Conservation (phyloP, 257 asterid genomes). For the Solanum medicagineum region DNA sequence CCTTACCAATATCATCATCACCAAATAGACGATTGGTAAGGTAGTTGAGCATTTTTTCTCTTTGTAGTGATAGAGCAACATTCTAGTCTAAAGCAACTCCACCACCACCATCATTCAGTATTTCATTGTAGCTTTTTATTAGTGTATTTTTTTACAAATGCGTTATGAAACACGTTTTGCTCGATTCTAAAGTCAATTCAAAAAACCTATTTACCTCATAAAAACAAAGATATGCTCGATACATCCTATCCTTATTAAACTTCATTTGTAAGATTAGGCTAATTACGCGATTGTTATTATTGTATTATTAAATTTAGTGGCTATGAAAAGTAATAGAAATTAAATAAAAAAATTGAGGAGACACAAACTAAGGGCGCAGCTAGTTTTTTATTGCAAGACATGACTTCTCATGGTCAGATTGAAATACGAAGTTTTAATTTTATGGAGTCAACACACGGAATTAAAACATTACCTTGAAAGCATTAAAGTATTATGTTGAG, state of each 20-base stretch:
- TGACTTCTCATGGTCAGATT: background rate
- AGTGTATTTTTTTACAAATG: background rate
- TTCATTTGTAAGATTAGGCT: accelerated
- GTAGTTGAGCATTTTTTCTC: too few relatives aligned
- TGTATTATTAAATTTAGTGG: background rate
- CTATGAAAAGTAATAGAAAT: background rate
- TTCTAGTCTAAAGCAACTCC: too few relatives aligned
- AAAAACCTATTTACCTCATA: too few relatives aligned
- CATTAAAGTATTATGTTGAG: background rate
- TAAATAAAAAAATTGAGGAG: background rate
- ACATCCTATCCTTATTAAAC: too few relatives aligned
- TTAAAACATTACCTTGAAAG: too few relatives aligned
- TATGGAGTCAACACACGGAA: too few relatives aligned
- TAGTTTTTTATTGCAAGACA: background rate
- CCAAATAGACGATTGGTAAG: too few relatives aligned
- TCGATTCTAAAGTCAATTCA: too few relatives aligned
- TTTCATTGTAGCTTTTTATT: background rate
- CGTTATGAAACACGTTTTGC: background rate
- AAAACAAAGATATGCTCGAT: accelerated
- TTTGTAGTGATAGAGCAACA: too few relatives aligned
- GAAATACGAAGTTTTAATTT: background rate
- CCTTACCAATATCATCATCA: too few relatives aligned
- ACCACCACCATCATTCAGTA: too few relatives aligned
- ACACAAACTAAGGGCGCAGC: background rate
- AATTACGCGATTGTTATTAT: background rate